phyloP scores from a whole-genome alignment of 2,329 filamentous ascomycete genomes.

The Phoma herbarum region DNA sequence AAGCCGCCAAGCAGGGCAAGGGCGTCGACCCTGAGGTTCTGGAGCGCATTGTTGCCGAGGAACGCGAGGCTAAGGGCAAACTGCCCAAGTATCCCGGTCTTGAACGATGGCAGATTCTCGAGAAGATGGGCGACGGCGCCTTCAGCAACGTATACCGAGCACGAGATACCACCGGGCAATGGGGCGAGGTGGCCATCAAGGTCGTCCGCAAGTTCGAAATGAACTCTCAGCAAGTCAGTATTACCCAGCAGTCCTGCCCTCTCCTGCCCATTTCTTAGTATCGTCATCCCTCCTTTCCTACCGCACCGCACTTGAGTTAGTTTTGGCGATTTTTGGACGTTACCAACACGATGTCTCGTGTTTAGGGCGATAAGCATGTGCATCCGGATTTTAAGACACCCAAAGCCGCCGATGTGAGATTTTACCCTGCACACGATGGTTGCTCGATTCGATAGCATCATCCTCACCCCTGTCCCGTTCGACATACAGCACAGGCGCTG shows the following conservation, averaged over 20 bases:
- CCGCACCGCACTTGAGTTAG: slow-evolving; percentile 30
- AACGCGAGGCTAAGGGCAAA: slow-evolving; percentile 84
- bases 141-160: slow-evolving; percentile 99
- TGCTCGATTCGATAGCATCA: slow-evolving; percentile 46
- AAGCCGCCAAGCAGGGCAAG: slow-evolving; percentile 58
- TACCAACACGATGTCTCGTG: slow-evolving; percentile 60
- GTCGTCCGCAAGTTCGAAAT: slow-evolving; percentile 99
- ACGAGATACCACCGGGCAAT: slow-evolving; percentile 74
- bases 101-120: slow-evolving; percentile 83
- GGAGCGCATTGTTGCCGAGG: slow-evolving; percentile 87
- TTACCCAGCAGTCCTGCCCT: slow-evolving; percentile 36
- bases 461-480: slow-evolving; percentile 27
- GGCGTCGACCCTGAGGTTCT: slow-evolving; percentile 71
- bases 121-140: slow-evolving; percentile 99
- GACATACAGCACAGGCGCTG: slow-evolving; percentile 49
- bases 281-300: slow-evolving; percentile 43
- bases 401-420: slow-evolving; percentile 95
- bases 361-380: slow-evolving; percentile 87
- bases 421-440: slow-evolving; percentile 36
- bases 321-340: slow-evolving; percentile 46
- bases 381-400: slow-evolving; percentile 95
- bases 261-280: slow-evolving; percentile 41
- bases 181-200: slow-evolving; percentile 92
- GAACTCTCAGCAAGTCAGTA: slow-evolving; percentile 96
- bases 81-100: slow-evolving; percentile 86